Percentiles rank a stretch among this genome's conserved stretches.
These are phyloP conservation scores for Obba rivulosa DNA, from an alignment of 768 basidiomycete genomes.

Conservation along the genomic window DNA sequence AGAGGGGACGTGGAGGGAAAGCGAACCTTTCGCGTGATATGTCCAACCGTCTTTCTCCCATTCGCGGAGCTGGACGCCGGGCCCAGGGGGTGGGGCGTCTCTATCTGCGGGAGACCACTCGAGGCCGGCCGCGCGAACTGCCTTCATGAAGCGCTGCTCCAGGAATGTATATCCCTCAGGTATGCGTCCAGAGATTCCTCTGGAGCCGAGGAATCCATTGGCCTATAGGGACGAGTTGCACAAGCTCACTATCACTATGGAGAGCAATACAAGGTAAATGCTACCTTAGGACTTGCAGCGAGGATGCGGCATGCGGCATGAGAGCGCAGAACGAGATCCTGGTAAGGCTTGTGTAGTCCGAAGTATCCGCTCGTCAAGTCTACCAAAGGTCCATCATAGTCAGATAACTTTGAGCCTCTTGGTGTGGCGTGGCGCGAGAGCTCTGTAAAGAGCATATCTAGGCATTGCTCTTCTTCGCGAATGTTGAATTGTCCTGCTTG, in stretches of 20 bases:
- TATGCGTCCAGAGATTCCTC: slow-evolving; percentile 86
- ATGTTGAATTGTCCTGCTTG: slow-evolving; percentile 87
- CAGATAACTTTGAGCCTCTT: not conserved
- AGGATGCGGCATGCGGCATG: slow-evolving; percentile 66
- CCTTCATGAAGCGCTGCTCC: slow-evolving; percentile 78
- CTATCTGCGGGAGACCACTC: slow-evolving; percentile 15
- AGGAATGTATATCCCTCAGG: slow-evolving; percentile 92
- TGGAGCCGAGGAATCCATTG: slow-evolving; percentile 91
- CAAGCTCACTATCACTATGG: not conserved
- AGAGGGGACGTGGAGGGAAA: not conserved
- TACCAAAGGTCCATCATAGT: slow-evolving; percentile 38
- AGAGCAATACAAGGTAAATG: slow-evolving; percentile 13
- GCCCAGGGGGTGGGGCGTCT: slow-evolving; percentile 20
- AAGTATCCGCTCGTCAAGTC: slow-evolving; percentile 97
- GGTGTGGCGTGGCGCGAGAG: slow-evolving; percentile 23
- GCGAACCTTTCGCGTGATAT: slow-evolving; percentile 93
- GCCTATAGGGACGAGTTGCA: slow-evolving; percentile 46
- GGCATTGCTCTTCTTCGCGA: slow-evolving; percentile 73
- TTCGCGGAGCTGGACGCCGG: slow-evolving; percentile 70
- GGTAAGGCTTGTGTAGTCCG: slow-evolving; percentile 77
- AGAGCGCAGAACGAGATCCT: slow-evolving; percentile 58
- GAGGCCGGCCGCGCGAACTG: slow-evolving; percentile 45
- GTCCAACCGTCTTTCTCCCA: slow-evolving; percentile 93
- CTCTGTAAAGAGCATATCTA: slow-evolving; percentile 54
- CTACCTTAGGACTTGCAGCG: slow-evolving; percentile 81